phyloP scores from a whole-genome alignment of 148 eudicot species.

The Polygonum aviculare region DNA sequence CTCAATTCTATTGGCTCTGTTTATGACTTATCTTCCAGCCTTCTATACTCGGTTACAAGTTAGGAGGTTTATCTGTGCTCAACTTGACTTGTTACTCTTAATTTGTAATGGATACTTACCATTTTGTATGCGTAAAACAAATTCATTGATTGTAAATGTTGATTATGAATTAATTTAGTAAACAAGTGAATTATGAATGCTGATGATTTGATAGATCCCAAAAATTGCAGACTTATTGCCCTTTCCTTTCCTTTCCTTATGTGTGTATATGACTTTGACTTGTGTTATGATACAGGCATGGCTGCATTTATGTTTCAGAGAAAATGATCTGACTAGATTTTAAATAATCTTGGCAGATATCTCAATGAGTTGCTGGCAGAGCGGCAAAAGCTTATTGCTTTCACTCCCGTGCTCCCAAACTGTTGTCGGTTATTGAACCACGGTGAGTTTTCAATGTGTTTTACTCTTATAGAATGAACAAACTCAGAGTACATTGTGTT shows the following conservation, averaged over 20 bases:
- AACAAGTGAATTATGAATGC: neutral
- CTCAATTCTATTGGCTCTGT: neutral
- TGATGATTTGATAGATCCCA: neutral
- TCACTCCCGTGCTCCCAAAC: conserved; percentile 69
- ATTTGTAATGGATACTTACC: too few species aligned
- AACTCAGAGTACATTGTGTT: neutral
- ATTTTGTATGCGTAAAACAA: too few species aligned
- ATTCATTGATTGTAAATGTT: neutral
- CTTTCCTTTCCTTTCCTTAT: neutral
- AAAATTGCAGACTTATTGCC: neutral
- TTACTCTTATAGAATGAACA: neutral
- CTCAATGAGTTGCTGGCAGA: conserved; percentile 72
- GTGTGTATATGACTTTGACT: neutral
- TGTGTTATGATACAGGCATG: too few species aligned
- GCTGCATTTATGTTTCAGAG: neutral
- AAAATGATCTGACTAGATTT: neutral
- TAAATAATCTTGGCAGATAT: conserved; percentile 46
- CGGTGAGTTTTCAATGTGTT: conserved; percentile 46
- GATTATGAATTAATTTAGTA: neutral
- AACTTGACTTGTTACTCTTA: too few species aligned
- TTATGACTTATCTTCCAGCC: neutral
- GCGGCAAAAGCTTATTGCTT: conserved; percentile 77
- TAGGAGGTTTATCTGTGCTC: neutral
- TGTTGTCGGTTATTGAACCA: conserved; percentile 74
- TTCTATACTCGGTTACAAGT: neutral